These are phyloP conservation scores for Apiospora marii DNA, from an alignment of 2,329 filamentous ascomycete genomes.

Conservation along the genomic window DNA sequence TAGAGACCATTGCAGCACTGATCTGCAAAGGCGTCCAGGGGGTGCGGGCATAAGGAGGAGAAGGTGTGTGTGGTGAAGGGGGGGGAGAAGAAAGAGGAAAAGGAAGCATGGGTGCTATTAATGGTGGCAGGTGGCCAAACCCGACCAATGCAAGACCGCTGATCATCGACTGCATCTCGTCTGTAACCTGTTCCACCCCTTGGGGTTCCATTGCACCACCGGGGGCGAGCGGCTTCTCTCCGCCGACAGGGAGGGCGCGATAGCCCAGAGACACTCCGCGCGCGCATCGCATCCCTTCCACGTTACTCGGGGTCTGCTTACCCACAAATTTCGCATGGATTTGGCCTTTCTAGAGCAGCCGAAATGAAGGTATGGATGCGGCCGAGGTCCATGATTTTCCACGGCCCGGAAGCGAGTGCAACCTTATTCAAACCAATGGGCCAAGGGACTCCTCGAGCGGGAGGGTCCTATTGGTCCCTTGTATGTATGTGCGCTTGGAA, in stretches of 20 bases:
- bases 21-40: background rate
- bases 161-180: background rate
- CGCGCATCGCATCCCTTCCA: constrained; percentile 16
- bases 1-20: background rate
- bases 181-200: background rate
- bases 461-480: constrained; percentile 19
- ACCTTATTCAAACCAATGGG: constrained; percentile 11
- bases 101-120: constrained; percentile 4
- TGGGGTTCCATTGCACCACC: background rate
- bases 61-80: background rate
- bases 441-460: background rate
- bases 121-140: background rate
- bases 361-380: background rate
- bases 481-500: background rate
- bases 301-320: background rate
- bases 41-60: background rate
- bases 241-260: constrained; percentile 1
- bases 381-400: constrained; percentile 13
- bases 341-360: background rate
- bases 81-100: background rate
- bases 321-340: background rate
- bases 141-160: constrained; percentile 11
- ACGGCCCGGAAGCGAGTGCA: constrained; percentile 24
- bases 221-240: background rate
- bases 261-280: background rate